Conservation (phyloP, 495 filamentous ascomycete genomes). For the Aspergillus bertholletiae region DNA sequence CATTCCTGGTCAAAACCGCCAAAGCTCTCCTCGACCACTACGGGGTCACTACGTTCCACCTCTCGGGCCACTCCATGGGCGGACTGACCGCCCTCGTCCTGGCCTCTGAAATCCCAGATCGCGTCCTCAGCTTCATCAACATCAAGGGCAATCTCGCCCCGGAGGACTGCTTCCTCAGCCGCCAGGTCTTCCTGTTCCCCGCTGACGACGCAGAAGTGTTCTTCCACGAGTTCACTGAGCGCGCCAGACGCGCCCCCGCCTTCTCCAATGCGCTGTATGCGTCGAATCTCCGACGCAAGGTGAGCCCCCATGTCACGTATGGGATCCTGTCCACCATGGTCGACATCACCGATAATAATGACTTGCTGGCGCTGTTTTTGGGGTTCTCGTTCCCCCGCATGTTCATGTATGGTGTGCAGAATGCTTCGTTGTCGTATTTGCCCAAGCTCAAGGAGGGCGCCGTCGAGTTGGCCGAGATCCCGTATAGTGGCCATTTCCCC, state of each 20-base stretch:
- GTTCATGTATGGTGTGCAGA: slow-evolving; percentile 30
- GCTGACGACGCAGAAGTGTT: slow-evolving; percentile 18
- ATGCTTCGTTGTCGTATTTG: slow-evolving; percentile 21
- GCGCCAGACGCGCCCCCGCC: slow-evolving; percentile 11
- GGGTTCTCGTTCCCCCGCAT: slow-evolving; percentile 18
- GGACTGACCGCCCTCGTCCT: slow-evolving; percentile 23
- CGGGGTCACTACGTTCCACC: slow-evolving; percentile 19
- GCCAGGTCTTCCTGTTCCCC: slow-evolving; percentile 23
- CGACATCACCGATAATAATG: slow-evolving; percentile 19
- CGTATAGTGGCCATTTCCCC: slow-evolving; percentile 25
- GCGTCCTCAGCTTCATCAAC: slow-evolving; percentile 27
- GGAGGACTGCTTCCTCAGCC: slow-evolving; percentile 30
- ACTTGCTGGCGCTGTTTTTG: slow-evolving; percentile 21
- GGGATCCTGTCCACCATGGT: slow-evolving; percentile 29
- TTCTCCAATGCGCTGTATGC: slow-evolving; percentile 23
- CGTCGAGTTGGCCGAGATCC: slow-evolving; percentile 26
- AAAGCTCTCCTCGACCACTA: slow-evolving; percentile 18
- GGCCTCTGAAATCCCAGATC: slow-evolving; percentile 11
- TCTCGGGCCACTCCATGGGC: slow-evolving; percentile 31
- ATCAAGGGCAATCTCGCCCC: slow-evolving; percentile 30
- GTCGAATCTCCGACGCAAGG: slow-evolving; percentile 18
- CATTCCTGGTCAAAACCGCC: slow-evolving; percentile 27
- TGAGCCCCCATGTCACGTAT: slow-evolving; percentile 14
- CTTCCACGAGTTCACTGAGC: slow-evolving; percentile 22
- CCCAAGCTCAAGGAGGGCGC: slow-evolving; percentile 13